phyloP scores from a whole-genome alignment of 306 rosid species.

The Lablab purpureus region DNA sequence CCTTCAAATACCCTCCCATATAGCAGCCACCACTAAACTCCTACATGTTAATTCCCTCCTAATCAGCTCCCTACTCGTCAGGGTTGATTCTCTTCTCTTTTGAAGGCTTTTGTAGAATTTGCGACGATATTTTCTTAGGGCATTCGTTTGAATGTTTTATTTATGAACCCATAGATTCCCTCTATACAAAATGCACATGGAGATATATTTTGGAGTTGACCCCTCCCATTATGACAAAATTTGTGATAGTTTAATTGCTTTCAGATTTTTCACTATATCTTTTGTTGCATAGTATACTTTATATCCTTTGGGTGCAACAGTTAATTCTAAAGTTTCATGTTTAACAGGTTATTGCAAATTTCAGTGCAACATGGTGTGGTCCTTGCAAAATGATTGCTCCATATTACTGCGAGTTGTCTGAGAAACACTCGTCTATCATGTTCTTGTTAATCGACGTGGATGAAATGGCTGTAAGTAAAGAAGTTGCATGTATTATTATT shows the following conservation, averaged over 20 bases:
- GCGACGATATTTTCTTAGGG: background rate
- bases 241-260: constrained; percentile 29
- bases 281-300: background rate
- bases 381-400: constrained; percentile 86
- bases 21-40: background rate
- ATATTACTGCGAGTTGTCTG: constrained; percentile 66
- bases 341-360: constrained; percentile 83
- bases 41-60: background rate
- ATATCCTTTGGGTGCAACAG: background rate
- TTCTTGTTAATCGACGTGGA: constrained; percentile 83
- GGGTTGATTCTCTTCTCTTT: background rate
- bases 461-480: constrained; percentile 73
- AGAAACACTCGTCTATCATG: constrained; percentile 68
- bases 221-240: background rate
- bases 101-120: background rate
- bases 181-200: background rate
- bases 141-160: background rate
- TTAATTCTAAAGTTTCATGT: constrained; percentile 37
- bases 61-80: background rate
- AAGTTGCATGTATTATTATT: constrained; percentile 7
- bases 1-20: background rate
- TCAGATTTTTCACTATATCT: background rate
- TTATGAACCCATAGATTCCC: constrained; percentile 27
- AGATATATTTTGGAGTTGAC: background rate
- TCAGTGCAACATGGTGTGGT: constrained; percentile 95